Evolutionary conservation across 257 asterid species (phyloP).

Genomic region (Knoxia roxburghii): DNA sequence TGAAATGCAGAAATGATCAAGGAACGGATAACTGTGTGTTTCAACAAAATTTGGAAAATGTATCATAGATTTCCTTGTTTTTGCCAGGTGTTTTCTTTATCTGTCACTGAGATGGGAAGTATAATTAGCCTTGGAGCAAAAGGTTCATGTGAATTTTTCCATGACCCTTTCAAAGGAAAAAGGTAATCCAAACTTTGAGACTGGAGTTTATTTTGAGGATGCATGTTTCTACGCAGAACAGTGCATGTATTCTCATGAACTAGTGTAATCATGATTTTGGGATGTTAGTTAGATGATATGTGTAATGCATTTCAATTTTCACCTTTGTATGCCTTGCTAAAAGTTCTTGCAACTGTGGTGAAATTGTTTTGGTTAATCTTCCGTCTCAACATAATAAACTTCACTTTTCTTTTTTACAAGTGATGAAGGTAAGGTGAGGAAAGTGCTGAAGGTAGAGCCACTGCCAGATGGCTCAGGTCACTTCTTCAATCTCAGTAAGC

Average conservation of each 20-base stretch:
- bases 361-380: neutral
- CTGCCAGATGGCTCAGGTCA: constrained; percentile 99
- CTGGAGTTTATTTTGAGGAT: neutral
- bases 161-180: constrained; percentile 82
- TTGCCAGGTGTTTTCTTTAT: constrained; percentile 75
- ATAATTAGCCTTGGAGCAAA: constrained; percentile 78
- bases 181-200: constrained; percentile 37
- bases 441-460: constrained; percentile 93
- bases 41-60: neutral
- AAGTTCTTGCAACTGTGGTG: neutral
- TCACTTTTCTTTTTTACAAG: constrained; percentile 30
- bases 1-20: neutral
- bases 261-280: neutral
- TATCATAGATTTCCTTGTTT: constrained; percentile 17
- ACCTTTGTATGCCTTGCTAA: neutral
- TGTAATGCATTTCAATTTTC: neutral
- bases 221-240: neutral
- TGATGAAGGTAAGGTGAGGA: constrained; percentile 93
- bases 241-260: neutral
- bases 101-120: constrained; percentile 74
- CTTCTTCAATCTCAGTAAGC: constrained; percentile 86
- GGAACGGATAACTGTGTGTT: neutral
- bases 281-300: no score
- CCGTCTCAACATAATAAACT: neutral
- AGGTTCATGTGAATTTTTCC: constrained; percentile 93